These are phyloP conservation scores for Botrytis fabae DNA, from an alignment of 2,329 filamentous ascomycete genomes.

Conservation along the genomic window DNA sequence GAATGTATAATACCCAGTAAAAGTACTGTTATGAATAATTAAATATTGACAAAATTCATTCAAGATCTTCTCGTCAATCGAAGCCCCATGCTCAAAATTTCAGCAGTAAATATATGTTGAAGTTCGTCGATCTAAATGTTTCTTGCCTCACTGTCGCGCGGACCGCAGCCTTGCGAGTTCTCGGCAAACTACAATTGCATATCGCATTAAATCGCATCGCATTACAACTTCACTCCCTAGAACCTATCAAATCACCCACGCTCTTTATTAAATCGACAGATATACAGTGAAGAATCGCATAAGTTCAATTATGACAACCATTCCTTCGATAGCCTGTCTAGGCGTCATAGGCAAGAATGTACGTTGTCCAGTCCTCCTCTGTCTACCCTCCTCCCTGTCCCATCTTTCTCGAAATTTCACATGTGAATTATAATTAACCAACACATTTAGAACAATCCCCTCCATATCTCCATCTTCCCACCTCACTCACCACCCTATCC, in stretches of 20 bases:
- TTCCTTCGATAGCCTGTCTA: conserved; percentile 86
- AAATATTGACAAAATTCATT: not conserved
- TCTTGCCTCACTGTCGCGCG: not conserved
- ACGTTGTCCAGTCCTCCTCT: conserved; percentile 40
- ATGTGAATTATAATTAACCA: conserved; percentile 1
- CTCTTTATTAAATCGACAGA: not conserved
- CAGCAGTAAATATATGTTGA: not conserved
- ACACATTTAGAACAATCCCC: conserved; percentile 80
- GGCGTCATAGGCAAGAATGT: conserved; percentile 93
- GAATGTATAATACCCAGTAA: conserved; percentile 3
- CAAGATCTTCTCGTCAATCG: not conserved
- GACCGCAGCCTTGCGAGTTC: conserved; percentile 1
- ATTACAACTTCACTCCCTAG: not conserved
- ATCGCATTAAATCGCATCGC: not conserved
- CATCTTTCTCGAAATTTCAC: not conserved
- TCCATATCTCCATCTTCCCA: conserved; percentile 89
- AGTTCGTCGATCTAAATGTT: not conserved
- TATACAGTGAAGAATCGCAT: not conserved
- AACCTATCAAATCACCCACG: not conserved
- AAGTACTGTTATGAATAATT: not conserved
- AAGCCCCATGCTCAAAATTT: not conserved
- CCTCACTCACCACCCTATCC: not conserved
- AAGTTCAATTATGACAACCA: conserved; percentile 49
- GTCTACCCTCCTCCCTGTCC: not conserved
- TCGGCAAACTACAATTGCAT: not conserved